A percentile compares a stretch with the other conserved stretches of the same genome.
Evolutionary conservation across 2,329 filamentous ascomycete species (phyloP).

Genomic region (Ampelomyces quisqualis): DNA sequence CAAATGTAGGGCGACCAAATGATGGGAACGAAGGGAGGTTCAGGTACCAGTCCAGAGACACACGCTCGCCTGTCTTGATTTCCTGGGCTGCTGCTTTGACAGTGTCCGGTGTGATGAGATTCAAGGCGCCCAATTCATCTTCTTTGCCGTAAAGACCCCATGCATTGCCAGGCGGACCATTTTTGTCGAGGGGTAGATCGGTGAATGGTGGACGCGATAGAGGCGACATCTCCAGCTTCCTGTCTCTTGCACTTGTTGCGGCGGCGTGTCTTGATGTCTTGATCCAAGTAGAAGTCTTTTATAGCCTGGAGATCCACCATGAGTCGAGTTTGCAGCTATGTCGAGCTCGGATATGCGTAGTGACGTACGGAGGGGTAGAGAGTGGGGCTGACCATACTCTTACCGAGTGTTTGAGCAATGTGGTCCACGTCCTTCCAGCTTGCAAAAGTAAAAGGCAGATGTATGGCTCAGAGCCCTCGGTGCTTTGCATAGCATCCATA

Average conservation of each 20-base stretch:
- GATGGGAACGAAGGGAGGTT: conserved; percentile 44
- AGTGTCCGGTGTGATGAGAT: conserved; percentile 54
- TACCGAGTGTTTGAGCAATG: conserved; percentile 9
- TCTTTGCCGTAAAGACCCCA: conserved; percentile 57
- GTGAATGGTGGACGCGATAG: conserved; percentile 44
- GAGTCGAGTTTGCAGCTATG: not conserved
- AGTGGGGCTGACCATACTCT: conserved; percentile 22
- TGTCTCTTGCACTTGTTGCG: too few species aligned
- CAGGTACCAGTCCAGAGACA: conserved; percentile 46
- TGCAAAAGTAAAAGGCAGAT: too few species aligned
- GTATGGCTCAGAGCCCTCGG: too few species aligned
- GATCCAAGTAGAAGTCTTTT: too few species aligned
- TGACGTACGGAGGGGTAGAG: conserved; percentile 25
- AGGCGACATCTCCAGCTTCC: conserved; percentile 20
- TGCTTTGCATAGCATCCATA: too few species aligned
- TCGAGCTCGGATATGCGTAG: conserved; percentile 3
- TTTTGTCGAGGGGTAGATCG: conserved; percentile 52
- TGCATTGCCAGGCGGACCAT: conserved; percentile 55
- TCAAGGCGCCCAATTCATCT: conserved; percentile 58
- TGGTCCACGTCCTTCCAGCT: too few species aligned
- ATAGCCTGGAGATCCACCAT: too few species aligned
- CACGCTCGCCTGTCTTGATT: conserved; percentile 46
- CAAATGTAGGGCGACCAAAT: conserved; percentile 38
- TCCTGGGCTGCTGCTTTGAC: conserved; percentile 48
- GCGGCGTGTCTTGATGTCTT: too few species aligned